Evolutionary conservation across 1,139 yeast species (phyloP).

Genomic region (Blastobotrys arbuscula): DNA sequence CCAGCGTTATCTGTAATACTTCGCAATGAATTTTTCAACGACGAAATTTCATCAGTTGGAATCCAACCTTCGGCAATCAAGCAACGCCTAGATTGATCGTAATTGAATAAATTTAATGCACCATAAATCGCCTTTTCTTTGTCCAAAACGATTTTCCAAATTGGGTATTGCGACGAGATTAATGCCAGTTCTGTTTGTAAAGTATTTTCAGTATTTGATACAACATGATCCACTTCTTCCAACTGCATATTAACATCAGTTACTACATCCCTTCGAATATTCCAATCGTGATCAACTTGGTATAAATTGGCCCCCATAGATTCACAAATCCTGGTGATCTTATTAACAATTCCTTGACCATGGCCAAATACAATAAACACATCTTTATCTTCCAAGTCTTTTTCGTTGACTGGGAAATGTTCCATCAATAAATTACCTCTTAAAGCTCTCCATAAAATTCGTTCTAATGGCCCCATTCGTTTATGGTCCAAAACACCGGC

Average conservation of each 20-base stretch:
- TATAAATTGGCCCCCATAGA: constrained; percentile 79
- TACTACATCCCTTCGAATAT: constrained; percentile 54
- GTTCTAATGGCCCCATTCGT: constrained; percentile 66
- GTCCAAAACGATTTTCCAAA: constrained; percentile 62
- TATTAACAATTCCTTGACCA: constrained; percentile 64
- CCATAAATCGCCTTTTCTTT: constrained; percentile 74
- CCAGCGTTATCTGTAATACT: constrained; percentile 55
- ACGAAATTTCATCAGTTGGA: constrained; percentile 51
- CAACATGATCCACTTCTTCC: constrained; percentile 59
- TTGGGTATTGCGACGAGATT: constrained; percentile 66
- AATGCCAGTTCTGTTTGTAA: constrained; percentile 71
- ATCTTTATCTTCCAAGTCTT: constrained; percentile 51
- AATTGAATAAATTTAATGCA: constrained; percentile 74
- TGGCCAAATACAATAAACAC: constrained; percentile 86
- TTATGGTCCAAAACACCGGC: constrained; percentile 79
- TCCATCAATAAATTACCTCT: constrained; percentile 83
- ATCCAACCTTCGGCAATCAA: constrained; percentile 99
- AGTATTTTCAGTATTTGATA: constrained; percentile 65
- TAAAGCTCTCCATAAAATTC: constrained; percentile 86
- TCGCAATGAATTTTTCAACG: constrained; percentile 47
- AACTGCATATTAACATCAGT: constrained; percentile 53
- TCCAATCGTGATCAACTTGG: constrained; percentile 54
- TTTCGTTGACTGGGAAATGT: constrained; percentile 59
- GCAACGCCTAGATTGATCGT: constrained; percentile 79
- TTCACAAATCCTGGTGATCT: constrained; percentile 71